phyloP scores from a whole-genome alignment of 306 rosid species.

The Cucumis cinereus region DNA sequence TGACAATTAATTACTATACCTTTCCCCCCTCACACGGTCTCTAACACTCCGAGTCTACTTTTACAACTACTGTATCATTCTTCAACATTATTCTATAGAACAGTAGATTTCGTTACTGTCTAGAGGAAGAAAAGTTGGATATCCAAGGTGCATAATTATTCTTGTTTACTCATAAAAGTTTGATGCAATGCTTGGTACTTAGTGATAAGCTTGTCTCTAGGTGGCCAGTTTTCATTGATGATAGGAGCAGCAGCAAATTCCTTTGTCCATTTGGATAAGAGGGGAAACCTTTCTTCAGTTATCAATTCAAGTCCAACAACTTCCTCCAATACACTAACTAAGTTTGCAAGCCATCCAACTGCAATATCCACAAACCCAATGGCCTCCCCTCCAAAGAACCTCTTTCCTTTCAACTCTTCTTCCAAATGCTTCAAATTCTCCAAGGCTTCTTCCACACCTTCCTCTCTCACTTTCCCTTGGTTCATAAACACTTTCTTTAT shows the following conservation, averaged over 20 bases:
- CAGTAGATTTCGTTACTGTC: neutral
- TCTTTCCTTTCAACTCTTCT: neutral
- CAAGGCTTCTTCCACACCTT: neutral
- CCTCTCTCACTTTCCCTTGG: neutral
- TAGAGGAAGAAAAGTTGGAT: neutral
- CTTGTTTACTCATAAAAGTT: neutral
- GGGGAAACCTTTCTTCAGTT: constrained; percentile 8
- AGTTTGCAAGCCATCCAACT: constrained; percentile 2
- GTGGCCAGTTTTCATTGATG: constrained; percentile 20
- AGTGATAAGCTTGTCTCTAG: constrained; percentile 15
- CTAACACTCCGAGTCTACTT: neutral
- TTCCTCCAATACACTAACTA: neutral
- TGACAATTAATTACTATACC: neutral
- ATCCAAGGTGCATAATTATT: neutral
- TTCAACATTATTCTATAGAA: neutral
- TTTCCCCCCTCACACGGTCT: neutral
- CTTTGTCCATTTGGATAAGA: constrained; percentile 9
- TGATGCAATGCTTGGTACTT: neutral
- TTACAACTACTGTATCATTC: neutral
- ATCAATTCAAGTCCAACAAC: neutral
- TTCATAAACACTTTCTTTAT: neutral
- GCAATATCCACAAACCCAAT: constrained; percentile 4
- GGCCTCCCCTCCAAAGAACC: constrained; percentile 3
- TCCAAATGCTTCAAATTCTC: constrained; percentile 7
- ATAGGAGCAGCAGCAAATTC: constrained; percentile 14